Base-by-base conservation (phyloP, 345 rosid genomes). In the Sonneratia caseolaris region DNA sequence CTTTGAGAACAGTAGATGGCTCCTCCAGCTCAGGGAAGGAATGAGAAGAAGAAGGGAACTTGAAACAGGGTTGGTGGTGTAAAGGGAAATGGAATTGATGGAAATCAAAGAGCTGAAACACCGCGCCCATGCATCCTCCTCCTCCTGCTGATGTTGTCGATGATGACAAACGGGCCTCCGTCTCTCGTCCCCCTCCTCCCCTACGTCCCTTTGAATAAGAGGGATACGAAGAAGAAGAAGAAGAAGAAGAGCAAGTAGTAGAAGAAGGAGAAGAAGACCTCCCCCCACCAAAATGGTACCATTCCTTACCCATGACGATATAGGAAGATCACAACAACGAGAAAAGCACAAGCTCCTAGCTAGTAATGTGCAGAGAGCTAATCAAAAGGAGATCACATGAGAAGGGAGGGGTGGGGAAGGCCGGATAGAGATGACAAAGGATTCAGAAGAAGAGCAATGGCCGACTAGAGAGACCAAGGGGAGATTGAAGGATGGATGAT, bases 21-120 rank as follows among this genome's bases (percentile, higher is more conserved):
- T 27, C 32, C 32, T 73, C 53, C 43, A 27, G 32, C 32, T 62
- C 43, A 32, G 51, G 51, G 51, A 47, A 47, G 51, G 51, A 47
- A 47, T 47, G 51, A 13, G 51, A 47, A 47, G 51, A 47, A 47
- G 72, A 68, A 18, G 75, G 75, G 73, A 81, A 79, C 66, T 86
- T 82, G 62, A 85, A 82, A 76, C 92, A 76, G 70, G 86, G 85
- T 56, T 80, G 88, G 77, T 77, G 76, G 49, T 84, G 87, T 37
- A 83, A 77, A 68, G 79, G 86, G 71, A 86, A 47, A 47, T 47
- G 51, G 43, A 40, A 40, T 8, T 40, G 92, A 73, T 88, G 92
- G 48, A 88, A 90, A 79, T 89, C 93, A 77, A 92, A 90, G 43
- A 91, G 70, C 68, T 92, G 92, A 71, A 86, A 85, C n/a, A 92